Base-by-base conservation (phyloP, 805 yeast species). In the Kluyveromyces nonfermentans region DNA sequence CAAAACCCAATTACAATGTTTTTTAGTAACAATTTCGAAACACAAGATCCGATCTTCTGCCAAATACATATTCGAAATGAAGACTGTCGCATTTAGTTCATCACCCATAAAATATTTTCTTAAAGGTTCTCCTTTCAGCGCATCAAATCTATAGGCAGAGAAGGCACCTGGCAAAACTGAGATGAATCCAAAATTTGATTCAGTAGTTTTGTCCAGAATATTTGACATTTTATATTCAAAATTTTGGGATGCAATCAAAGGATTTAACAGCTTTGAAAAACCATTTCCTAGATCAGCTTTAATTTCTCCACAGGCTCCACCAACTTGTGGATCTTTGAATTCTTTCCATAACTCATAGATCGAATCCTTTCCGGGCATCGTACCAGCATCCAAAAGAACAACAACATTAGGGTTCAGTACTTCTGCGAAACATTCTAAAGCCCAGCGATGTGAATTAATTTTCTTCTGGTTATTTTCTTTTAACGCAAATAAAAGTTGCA, bases 291-390 rank as follows among this genome's bases (percentile, higher is more conserved):
- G 67, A 62, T 82, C 80, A 0, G 93, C 94, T 50, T 79, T 82
- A 64, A 93, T 90, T 60, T 93, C 97, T 43, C 98, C 98, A 76
- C 98, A 90, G 1, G 97, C 95, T 33, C 98, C 98, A 2, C 95
- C 98, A 17, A 90, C 94, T 43, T 78, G 75, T 1, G 87, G 82
- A 53, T 80, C 73, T 47, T 71, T 71, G 58, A 90, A 93, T 34
- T 89, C 77, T 60, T 80, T 80, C 98, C 98, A 90, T 45, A 93
- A 67, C 52, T 85, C 84, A 62, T 85, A 89, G 41, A 90, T 77
- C 2, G 97, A 82, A 52, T 85, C 86, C 49, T 77, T 75, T 4
- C 85, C 77, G 2, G 97, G 96, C 61, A 82, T 82, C 1, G 98
- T 90, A 55, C 98, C 98, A 18, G 95, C 96, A 65, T 93, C 97